A percentile compares a stretch with the other conserved stretches of the same genome.
phyloP scores from a whole-genome alignment of 306 rosid species.

The Trifolium subterraneum region DNA sequence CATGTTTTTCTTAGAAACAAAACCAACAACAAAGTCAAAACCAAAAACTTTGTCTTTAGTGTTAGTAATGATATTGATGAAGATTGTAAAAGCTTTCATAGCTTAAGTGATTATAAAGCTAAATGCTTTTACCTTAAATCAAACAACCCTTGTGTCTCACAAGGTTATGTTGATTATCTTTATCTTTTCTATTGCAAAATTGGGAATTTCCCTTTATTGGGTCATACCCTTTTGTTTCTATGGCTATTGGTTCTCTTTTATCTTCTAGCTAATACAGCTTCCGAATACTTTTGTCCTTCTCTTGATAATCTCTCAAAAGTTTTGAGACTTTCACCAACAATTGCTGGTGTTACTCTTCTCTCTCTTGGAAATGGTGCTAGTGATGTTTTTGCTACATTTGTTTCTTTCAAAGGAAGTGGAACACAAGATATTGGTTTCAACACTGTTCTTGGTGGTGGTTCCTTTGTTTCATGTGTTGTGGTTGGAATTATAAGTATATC shows the following conservation, averaged over 20 bases:
- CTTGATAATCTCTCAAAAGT: conserved; percentile 54
- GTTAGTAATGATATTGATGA: conserved; percentile 6
- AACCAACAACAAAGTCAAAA: not conserved
- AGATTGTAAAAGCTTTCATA: conserved; percentile 48
- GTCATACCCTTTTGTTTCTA: conserved; percentile 49
- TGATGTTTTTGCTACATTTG: conserved; percentile 59
- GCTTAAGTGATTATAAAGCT: conserved; percentile 43
- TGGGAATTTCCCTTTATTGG: conserved; percentile 50
- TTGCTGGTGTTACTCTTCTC: conserved; percentile 69
- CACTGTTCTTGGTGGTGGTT: conserved; percentile 59
- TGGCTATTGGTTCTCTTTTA: conserved; percentile 63
- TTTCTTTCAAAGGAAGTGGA: conserved; percentile 51
- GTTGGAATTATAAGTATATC: conserved; percentile 56
- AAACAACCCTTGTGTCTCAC: conserved; percentile 55
- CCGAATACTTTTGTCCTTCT: conserved; percentile 65
- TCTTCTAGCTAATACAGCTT: conserved; percentile 57
- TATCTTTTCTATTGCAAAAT: conserved; percentile 64
- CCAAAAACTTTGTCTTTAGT: not conserved
- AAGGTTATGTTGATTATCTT: conserved; percentile 56
- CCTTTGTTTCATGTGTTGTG: conserved; percentile 62
- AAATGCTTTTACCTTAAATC: conserved; percentile 57
- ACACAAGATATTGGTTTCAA: conserved; percentile 53
- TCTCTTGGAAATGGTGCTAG: conserved; percentile 63
- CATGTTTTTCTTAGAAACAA: conserved; percentile 31
- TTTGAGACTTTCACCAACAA: conserved; percentile 57